These are phyloP conservation scores for Lupinus albus DNA, from an alignment of 306 rosid genomes.

Conservation along the genomic window DNA sequence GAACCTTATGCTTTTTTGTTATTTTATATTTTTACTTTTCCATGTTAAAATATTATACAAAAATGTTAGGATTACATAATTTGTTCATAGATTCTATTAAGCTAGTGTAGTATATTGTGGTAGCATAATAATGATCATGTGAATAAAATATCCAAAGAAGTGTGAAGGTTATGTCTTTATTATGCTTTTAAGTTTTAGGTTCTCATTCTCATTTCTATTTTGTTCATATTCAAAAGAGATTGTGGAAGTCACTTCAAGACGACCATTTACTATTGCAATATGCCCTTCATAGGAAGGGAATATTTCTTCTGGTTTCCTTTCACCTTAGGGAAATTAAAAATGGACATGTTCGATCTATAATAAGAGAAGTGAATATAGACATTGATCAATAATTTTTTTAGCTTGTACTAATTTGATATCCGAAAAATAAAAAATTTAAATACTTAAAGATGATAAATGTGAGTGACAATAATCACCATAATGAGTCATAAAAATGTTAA, in stretches of 20 bases:
- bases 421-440: no score
- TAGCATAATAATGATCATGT: background rate
- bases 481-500: no score
- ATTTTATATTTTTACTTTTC: background rate
- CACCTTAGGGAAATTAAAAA: background rate
- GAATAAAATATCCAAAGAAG: slow-evolving; percentile 19
- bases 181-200: slow-evolving; percentile 9
- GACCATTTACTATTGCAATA: background rate
- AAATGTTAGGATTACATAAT: background rate
- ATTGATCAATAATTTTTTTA: no score
- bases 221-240: background rate
- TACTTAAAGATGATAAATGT: no score
- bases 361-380: no score
- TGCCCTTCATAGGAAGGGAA: background rate
- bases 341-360: no score
- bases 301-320: background rate
- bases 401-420: no score
- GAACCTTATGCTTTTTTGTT: background rate
- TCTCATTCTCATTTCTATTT: background rate
- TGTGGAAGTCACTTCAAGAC: background rate
- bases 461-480: no score
- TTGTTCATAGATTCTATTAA: background rate
- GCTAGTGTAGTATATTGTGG: background rate
- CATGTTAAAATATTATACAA: background rate
- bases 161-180: background rate